phyloP scores from a whole-genome alignment of 495 filamentous ascomycete species.

The Umbilicaria muhlenbergii region DNA sequence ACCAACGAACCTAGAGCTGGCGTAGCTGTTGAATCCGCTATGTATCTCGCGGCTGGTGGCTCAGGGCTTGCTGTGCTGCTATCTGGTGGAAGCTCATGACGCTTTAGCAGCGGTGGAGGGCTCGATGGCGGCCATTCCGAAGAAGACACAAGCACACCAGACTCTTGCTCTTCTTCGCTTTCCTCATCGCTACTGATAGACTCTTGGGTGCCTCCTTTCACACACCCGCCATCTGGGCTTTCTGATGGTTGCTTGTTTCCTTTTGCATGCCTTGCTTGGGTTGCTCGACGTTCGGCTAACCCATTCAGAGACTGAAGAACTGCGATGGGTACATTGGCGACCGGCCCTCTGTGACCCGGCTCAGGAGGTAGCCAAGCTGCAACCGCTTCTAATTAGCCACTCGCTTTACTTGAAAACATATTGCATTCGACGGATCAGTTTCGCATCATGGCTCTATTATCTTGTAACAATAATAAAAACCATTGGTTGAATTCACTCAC shows the following conservation, averaged over 20 bases:
- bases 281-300: slow-evolving; percentile 2
- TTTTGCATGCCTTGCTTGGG: background rate
- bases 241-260: no score
- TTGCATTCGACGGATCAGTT: background rate
- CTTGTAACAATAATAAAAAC: slow-evolving; percentile 24
- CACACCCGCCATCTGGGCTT: no score
- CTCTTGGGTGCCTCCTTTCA: no score
- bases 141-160: background rate
- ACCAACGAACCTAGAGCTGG: no score
- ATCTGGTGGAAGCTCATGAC: slow-evolving; percentile 12
- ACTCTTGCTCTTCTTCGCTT: slow-evolving; percentile 1
- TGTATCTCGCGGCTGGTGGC: no score
- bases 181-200: no score
- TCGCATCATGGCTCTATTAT: background rate
- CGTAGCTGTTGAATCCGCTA: no score
- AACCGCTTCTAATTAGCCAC: slow-evolving; percentile 3
- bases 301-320: slow-evolving; percentile 11
- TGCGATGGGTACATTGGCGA: slow-evolving; percentile 14
- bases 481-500: slow-evolving; percentile 24
- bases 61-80: slow-evolving; percentile 7
- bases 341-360: slow-evolving; percentile 11
- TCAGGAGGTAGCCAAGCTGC: slow-evolving; percentile 12
- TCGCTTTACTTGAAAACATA: slow-evolving; percentile 12
- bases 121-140: background rate
- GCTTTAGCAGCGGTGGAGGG: slow-evolving; percentile 3